phyloP scores from a whole-genome alignment of 139 green algal species.

The Tetraselmis striata region DNA sequence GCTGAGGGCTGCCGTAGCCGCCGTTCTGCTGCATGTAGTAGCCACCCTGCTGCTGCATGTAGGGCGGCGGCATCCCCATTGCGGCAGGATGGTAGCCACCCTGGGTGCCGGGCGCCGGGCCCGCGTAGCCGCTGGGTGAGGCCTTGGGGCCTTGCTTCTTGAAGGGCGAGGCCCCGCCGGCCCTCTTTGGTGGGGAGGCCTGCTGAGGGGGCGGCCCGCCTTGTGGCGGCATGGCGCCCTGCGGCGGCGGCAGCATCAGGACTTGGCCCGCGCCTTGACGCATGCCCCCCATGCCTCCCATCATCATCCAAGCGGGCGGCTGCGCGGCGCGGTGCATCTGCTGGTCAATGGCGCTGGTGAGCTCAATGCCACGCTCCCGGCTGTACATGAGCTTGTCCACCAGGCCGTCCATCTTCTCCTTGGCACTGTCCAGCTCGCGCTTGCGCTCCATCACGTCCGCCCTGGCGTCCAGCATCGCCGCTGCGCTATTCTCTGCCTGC shows the following conservation, averaged over 20 bases:
- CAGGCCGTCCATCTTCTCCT: conserved; percentile 65
- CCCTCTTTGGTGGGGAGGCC: neutral
- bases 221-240: neutral
- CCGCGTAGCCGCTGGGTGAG: neutral
- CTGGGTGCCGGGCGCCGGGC: no score
- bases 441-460: conserved; percentile 65
- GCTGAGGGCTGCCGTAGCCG: no score
- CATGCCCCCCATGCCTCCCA: neutral
- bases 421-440: conserved; percentile 60
- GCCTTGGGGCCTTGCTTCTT: no score
- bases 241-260: neutral
- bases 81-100: no score
- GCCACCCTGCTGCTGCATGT: neutral
- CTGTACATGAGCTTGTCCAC: conserved; percentile 60
- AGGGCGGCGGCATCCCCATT: neutral
- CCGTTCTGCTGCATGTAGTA: no score
- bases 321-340: conserved; percentile 14
- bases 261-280: neutral
- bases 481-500: conserved; percentile 47
- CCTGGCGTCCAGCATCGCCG: conserved; percentile 61
- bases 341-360: conserved; percentile 46
- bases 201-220: no score
- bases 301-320: neutral
- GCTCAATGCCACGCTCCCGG: conserved; percentile 48
- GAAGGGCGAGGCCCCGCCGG: no score